Conservation (phyloP, 768 basidiomycete genomes). For the Rhizopogon vinicolor region DNA sequence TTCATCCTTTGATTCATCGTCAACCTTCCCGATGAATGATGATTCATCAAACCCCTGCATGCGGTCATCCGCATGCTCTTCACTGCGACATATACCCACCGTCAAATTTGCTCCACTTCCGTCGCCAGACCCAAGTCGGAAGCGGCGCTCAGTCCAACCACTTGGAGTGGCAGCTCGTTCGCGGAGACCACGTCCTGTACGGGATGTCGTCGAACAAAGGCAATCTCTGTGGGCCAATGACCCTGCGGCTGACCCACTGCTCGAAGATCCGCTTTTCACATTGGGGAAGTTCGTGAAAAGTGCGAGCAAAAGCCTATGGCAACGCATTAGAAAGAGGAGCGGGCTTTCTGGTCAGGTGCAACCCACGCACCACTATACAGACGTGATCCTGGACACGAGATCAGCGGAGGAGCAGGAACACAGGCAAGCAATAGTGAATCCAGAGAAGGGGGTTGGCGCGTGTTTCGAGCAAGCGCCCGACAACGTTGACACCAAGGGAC, state of each 20-base stretch:
- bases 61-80: slow-evolving; percentile 12
- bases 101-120: slow-evolving; percentile 62
- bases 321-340: slow-evolving; percentile 39
- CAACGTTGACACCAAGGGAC: background rate
- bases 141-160: slow-evolving; percentile 43
- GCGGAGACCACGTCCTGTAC: slow-evolving; percentile 19
- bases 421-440: background rate
- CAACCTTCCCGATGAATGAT: slow-evolving; percentile 8
- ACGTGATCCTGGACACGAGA: slow-evolving; percentile 17
- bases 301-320: slow-evolving; percentile 37
- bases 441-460: background rate
- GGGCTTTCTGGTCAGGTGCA: slow-evolving; percentile 10
- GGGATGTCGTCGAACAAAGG: slow-evolving; percentile 13
- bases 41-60: slow-evolving; percentile 9
- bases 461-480: slow-evolving; percentile 14
- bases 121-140: slow-evolving; percentile 43
- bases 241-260: slow-evolving; percentile 21
- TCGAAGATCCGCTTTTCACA: slow-evolving; percentile 44
- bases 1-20: slow-evolving; percentile 11
- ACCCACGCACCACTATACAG: slow-evolving; percentile 1
- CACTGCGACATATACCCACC: slow-evolving; percentile 18
- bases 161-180: slow-evolving; percentile 48
- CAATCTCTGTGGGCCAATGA: slow-evolving; percentile 17
- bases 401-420: slow-evolving; percentile 22
- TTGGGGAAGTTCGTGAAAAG: slow-evolving; percentile 51